A percentile compares a stretch with the other conserved stretches of the same genome.
These are phyloP conservation scores for Trapa bicornis DNA, from an alignment of 345 rosid species.

Conservation along the genomic window DNA sequence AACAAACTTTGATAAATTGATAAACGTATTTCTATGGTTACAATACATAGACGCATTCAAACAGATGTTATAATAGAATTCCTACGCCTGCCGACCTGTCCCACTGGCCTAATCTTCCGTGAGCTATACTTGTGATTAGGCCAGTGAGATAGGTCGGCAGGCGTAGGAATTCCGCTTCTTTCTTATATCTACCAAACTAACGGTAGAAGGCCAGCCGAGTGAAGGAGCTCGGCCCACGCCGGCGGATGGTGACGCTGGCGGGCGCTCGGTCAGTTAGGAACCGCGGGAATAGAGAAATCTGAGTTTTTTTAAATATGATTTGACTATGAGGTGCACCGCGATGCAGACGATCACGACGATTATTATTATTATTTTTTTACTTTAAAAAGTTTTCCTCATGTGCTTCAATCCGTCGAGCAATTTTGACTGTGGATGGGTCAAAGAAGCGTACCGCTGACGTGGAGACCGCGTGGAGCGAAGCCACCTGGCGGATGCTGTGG, in stretches of 20 bases:
- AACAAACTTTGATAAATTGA: no score
- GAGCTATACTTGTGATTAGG: no score
- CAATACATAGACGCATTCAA: no score
- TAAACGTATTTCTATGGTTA: no score
- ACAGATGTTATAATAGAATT: no score
- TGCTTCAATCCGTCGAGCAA: neutral
- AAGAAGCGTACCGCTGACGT: neutral
- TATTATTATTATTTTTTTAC: neutral
- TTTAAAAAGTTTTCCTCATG: neutral
- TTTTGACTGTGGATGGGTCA: neutral
- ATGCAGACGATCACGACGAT: neutral
- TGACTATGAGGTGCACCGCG: neutral
- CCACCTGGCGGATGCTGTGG: neutral
- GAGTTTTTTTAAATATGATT: no score
- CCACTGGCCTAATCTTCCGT: no score
- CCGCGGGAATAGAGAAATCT: neutral
- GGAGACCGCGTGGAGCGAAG: neutral
- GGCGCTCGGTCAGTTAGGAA: neutral
- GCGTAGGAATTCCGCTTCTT: no score
- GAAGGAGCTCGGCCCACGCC: neutral
- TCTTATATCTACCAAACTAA: neutral
- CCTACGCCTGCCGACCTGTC: no score
- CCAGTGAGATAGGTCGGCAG: no score
- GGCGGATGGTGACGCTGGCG: neutral
- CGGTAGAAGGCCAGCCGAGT: neutral